phyloP scores from a whole-genome alignment of 345 rosid genomes.

The Salix koriyanagi region DNA sequence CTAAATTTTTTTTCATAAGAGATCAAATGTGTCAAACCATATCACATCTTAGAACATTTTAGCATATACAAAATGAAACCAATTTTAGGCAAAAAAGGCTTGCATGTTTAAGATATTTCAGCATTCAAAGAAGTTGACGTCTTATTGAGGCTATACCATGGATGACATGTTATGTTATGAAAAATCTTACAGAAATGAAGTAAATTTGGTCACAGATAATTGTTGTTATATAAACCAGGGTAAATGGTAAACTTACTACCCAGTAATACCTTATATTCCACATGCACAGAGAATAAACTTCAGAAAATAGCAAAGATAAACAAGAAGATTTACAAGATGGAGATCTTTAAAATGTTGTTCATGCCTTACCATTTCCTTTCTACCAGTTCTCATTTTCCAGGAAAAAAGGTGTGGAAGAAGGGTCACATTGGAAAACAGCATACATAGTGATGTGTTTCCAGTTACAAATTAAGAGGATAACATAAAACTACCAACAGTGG shows the following conservation, averaged over 20 bases:
- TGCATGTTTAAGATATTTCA: not conserved
- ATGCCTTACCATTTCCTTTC: not conserved
- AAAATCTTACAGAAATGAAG: not conserved
- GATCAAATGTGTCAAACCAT: not conserved
- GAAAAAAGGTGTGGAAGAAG: not conserved
- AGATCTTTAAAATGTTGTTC: not conserved
- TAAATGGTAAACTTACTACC: not conserved
- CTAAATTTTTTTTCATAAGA: constrained; percentile 30
- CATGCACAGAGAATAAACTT: not conserved
- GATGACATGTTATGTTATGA: not conserved
- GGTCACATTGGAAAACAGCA: not conserved
- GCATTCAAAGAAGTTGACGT: constrained; percentile 1
- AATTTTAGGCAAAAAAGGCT: not conserved
- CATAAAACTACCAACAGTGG: not conserved
- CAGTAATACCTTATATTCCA: not conserved
- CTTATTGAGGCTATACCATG: not conserved
- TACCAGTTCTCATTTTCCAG: not conserved
- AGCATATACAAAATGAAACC: not conserved
- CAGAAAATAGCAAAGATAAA: not conserved
- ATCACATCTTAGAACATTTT: not conserved
- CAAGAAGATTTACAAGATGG: not conserved
- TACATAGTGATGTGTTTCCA: not conserved
- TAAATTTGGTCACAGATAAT: not conserved
- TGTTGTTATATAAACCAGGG: not conserved
- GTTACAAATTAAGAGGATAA: not conserved